A percentile compares a stretch with the other conserved stretches of the same genome.
Evolutionary conservation across 495 filamentous ascomycete species (phyloP).

Genomic region (Neurospora sp.): DNA sequence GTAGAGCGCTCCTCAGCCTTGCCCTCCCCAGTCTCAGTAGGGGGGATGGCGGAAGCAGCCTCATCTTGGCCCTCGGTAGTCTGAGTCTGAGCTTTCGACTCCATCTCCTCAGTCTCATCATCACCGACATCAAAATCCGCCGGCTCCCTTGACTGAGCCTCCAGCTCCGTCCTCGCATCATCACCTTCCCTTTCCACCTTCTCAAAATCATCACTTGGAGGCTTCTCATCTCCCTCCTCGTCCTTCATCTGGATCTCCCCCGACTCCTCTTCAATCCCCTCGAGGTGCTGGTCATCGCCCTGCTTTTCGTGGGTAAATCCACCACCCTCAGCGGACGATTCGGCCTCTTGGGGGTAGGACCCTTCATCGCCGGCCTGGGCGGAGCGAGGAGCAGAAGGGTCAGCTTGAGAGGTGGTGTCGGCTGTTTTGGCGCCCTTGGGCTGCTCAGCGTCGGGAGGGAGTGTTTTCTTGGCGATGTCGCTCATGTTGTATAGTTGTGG

Average conservation of each 20-base stretch:
- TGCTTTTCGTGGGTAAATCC: constrained; percentile 16
- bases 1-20: not conserved
- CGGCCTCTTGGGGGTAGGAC: not conserved
- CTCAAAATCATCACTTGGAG: not conserved
- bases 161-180: not conserved
- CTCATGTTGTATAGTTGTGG: constrained; percentile 14
- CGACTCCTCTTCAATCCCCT: constrained; percentile 8
- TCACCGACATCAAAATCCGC: constrained; percentile 23
- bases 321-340: not conserved
- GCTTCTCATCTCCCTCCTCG: not conserved
- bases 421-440: constrained; percentile 8
- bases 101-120: not conserved
- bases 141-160: constrained; percentile 32
- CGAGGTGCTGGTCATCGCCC: constrained; percentile 1
- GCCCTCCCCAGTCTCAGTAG: not conserved
- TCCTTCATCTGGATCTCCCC: constrained; percentile 11
- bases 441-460: constrained; percentile 14
- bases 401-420: constrained; percentile 5
- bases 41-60: not conserved
- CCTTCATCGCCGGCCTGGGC: not conserved
- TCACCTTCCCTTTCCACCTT: not conserved
- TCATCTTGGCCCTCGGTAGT: not conserved
- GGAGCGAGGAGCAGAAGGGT: constrained; percentile 3
- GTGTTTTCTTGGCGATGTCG: constrained; percentile 19
- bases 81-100: constrained; percentile 1